Percentiles rank a stretch among this genome's conserved stretches.
phyloP scores from a whole-genome alignment of 106 monocot genomes.

The Platanthera zijinensis region DNA sequence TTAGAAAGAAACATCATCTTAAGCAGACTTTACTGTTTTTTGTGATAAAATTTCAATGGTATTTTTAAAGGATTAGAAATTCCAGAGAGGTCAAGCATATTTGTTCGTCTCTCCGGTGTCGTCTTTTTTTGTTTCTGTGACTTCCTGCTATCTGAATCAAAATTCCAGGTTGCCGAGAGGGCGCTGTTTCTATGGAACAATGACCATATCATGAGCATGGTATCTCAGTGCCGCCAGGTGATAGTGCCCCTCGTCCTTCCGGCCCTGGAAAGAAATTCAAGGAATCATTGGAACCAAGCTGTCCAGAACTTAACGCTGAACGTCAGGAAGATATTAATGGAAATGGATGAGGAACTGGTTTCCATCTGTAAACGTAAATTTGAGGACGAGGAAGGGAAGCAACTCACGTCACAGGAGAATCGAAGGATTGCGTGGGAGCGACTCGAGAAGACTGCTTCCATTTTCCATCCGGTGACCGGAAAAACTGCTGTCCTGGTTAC shows the following conservation, averaged over 20 bases:
- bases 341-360: conserved; percentile 85
- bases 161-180: conserved; percentile 79
- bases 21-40: too few species aligned
- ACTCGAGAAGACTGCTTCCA: conserved; percentile 54
- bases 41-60: too few species aligned
- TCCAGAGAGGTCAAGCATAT: too few species aligned
- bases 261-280: conserved; percentile 50
- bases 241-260: conserved; percentile 72
- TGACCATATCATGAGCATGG: conserved; percentile 62
- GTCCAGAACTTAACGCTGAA: conserved; percentile 73
- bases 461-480: conserved; percentile 65
- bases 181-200: conserved; percentile 89
- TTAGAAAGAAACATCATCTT: too few species aligned
- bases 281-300: conserved; percentile 72
- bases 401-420: conserved; percentile 26
- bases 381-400: conserved; percentile 58
- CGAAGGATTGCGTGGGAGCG: conserved; percentile 54
- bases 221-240: conserved; percentile 62
- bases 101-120: too few species aligned
- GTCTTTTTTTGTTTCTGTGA: too few species aligned
- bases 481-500: conserved; percentile 78
- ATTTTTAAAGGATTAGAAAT: too few species aligned
- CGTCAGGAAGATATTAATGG: conserved; percentile 64
- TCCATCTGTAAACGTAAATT: conserved; percentile 38
- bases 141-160: not conserved